Evolutionary conservation across 2,329 filamentous ascomycete genomes (phyloP), one percentile per base, ranked within the genome.

Genomic region (Talaromyces sp.): DNA sequence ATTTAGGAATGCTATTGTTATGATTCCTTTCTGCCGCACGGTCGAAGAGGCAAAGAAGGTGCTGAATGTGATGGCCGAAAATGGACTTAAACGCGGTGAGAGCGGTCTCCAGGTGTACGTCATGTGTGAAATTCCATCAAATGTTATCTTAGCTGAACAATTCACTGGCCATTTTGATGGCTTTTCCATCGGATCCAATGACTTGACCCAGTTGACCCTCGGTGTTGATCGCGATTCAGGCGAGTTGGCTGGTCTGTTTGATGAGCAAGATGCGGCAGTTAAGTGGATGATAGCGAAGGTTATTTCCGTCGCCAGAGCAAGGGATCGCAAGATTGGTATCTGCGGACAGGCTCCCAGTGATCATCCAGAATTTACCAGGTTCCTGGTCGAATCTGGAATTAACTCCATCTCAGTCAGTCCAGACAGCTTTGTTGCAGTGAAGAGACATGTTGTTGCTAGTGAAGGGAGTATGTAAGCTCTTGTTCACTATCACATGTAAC

Each of bases 111-210:
- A 75, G 60, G 72, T 78, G 47, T 78, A 78, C 58, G 72, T 77
- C 51, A 78, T 78, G 75, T 77, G 75, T 61, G 75, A 78, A 65
- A 78, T 78, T 28, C 76, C 75, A 0, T 75, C 74, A 12, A 78
- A 78, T 42, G 74, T 77, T 16, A 77, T 78, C 47, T 65, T 77
- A 8, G 76, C 75, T 0, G 68, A 63, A 1, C 56, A 69, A 31
- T 78, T 78, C 61, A 66, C 71, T 1, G 61, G 73, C n/a, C 63
- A 73, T 57, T 78, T 78, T 64, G 76, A 78, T 47, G 75, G 75
- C 1, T 78, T 78, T 64, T 78, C 75, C 12, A 78, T 78, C 55
- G 76, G 76, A 2, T 78, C 76, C 27, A 77, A 78, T 47, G 75
- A 77, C 62, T 64, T 78, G 60, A 77, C 76, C 2, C 75, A 78